Evolutionary conservation across 768 basidiomycete genomes (phyloP).

Genomic region (Bullera alba): DNA sequence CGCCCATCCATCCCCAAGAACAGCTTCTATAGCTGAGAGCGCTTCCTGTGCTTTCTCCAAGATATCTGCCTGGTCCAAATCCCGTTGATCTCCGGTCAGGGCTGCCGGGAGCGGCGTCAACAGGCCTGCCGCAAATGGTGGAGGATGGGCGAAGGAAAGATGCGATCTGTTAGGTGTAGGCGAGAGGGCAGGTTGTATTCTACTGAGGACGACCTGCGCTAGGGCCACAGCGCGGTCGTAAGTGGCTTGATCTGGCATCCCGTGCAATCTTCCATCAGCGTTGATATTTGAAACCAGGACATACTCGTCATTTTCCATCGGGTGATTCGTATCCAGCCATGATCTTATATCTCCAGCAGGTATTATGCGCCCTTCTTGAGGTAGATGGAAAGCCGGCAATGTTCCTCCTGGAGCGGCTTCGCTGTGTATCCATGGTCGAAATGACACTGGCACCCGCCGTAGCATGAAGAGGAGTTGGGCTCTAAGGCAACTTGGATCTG

Average conservation of each 20-base stretch:
- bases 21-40: conserved; percentile 8
- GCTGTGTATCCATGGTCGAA: conserved; percentile 25
- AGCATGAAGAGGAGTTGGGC: conserved; percentile 34
- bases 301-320: conserved; percentile 30
- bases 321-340: conserved; percentile 33
- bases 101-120: conserved; percentile 31
- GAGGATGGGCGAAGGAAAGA: conserved; percentile 19
- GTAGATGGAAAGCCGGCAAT: conserved; percentile 27
- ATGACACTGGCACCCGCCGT: conserved; percentile 13
- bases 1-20: conserved; percentile 18
- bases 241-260: conserved; percentile 26
- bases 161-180: conserved; percentile 7
- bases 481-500: conserved; percentile 22
- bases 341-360: conserved; percentile 22
- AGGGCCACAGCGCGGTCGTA: conserved; percentile 32
- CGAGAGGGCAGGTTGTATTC: conserved; percentile 26
- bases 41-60: conserved; percentile 18
- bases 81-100: conserved; percentile 26
- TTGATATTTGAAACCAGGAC: background rate
- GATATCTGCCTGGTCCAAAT: conserved; percentile 14
- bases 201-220: conserved; percentile 23
- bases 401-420: conserved; percentile 20
- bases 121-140: conserved; percentile 28
- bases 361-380: conserved; percentile 16
- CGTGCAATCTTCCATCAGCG: conserved; percentile 17